phyloP scores from a whole-genome alignment of 176 grass and related monocot species.

The Avena eriantha region DNA sequence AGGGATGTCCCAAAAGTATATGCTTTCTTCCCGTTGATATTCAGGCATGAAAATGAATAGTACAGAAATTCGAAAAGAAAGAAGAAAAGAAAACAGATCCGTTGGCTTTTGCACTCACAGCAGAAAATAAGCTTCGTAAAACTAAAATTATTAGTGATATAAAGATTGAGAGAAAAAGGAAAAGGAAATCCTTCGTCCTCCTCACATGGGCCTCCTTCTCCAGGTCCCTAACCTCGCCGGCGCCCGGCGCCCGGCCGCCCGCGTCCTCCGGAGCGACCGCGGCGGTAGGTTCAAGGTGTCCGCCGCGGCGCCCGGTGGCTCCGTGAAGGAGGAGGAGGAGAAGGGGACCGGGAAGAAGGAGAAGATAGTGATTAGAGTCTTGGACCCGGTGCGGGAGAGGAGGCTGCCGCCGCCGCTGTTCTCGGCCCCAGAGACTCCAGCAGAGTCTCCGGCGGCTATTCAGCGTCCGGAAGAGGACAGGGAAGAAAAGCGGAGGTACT shows the following conservation, averaged over 20 bases:
- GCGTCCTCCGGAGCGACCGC: constrained; percentile 19
- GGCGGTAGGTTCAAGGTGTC: constrained; percentile 14
- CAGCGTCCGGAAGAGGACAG: constrained; percentile 22
- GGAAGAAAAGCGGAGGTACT: constrained; percentile 68
- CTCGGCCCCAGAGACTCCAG: constrained; percentile 44
- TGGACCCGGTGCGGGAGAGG: constrained; percentile 65
- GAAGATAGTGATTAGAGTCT: constrained; percentile 75
- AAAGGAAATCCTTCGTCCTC: background rate
- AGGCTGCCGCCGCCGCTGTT: constrained; percentile 49
- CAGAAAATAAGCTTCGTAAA: background rate
- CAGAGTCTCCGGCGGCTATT: constrained; percentile 17
- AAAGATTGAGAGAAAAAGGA: background rate
- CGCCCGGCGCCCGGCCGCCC: background rate
- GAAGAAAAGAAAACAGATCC: background rate
- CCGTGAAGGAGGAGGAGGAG: constrained; percentile 55
- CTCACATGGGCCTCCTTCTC: constrained; percentile 46
- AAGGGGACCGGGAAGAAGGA: constrained; percentile 39
- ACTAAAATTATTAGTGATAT: background rate
- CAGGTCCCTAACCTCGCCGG: constrained; percentile 45
- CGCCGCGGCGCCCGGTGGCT: constrained; percentile 36
- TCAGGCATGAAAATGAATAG: background rate
- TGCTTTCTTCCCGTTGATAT: background rate
- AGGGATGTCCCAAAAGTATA: constrained; percentile 28
- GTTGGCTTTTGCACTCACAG: background rate
- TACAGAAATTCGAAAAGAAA: background rate